Percentiles rank a stretch among this genome's conserved stretches.
Conservation (phyloP, 2,329 filamentous ascomycete species). For the Ramularia endophylla region DNA sequence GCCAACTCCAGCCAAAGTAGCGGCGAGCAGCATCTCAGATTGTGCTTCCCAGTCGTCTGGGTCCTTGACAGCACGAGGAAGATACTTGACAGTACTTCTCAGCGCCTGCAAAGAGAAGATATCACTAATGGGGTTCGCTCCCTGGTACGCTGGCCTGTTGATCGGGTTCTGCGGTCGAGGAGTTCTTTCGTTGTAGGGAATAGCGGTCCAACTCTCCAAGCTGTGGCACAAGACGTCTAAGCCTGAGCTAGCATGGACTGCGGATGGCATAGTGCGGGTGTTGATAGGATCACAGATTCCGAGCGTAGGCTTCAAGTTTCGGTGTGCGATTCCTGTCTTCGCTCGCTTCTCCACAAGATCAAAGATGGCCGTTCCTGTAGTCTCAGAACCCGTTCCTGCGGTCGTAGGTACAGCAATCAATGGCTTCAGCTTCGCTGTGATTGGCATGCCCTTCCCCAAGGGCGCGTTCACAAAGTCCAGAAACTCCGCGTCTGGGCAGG, state of each 20-base stretch:
- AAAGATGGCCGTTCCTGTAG: slow-evolving; percentile 96
- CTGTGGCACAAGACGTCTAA: slow-evolving; percentile 94
- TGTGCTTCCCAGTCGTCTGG: slow-evolving; percentile 92
- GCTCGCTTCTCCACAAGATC: slow-evolving; percentile 83
- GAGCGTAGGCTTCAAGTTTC: slow-evolving; percentile 89
- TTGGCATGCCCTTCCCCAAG: slow-evolving; percentile 73
- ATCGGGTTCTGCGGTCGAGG: slow-evolving; percentile 87
- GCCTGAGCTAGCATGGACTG: slow-evolving; percentile 86
- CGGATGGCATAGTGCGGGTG: slow-evolving; percentile 90
- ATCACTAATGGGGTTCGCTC: slow-evolving; percentile 94
- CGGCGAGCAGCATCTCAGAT: slow-evolving; percentile 88
- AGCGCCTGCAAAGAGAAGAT: slow-evolving; percentile 91
- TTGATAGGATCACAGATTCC: slow-evolving; percentile 85
- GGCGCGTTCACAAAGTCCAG: slow-evolving; percentile 98
- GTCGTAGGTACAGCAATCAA: slow-evolving; percentile 81
- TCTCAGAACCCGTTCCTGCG: slow-evolving; percentile 84
- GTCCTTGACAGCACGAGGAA: slow-evolving; percentile 79
- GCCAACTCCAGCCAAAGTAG: slow-evolving; percentile 88
- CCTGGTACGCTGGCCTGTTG: slow-evolving; percentile 87
- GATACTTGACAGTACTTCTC: slow-evolving; percentile 78
- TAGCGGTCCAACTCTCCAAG: slow-evolving; percentile 95
- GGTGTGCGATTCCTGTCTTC: slow-evolving; percentile 93
- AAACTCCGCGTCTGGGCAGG: slow-evolving; percentile 87
- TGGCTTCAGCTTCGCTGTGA: slow-evolving; percentile 64
- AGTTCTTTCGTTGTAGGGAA: slow-evolving; percentile 80